phyloP scores from a whole-genome alignment of 2,329 filamentous ascomycete genomes.

The Pseudopyricularia cyperi region DNA sequence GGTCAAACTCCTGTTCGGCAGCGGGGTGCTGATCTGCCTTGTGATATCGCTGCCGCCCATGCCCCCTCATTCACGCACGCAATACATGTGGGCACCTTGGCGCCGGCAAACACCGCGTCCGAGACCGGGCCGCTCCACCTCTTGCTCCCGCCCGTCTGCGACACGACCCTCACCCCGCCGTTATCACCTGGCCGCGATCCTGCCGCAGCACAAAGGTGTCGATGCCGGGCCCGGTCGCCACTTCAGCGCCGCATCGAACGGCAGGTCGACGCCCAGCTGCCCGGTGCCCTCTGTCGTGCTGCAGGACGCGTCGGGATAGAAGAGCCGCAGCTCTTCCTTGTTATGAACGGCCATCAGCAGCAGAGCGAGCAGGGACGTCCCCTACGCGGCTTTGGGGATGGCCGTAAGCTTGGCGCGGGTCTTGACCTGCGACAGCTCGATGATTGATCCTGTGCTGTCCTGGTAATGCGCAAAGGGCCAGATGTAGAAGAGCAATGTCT shows the following conservation, averaged over 20 bases:
- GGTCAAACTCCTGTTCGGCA: constrained; percentile 5
- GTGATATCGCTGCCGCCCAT: background rate
- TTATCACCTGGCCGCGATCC: constrained; percentile 5
- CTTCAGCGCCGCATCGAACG: constrained; percentile 8
- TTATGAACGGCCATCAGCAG: background rate
- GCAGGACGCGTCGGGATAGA: constrained; percentile 2
- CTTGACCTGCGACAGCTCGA: background rate
- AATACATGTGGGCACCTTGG: constrained; percentile 5
- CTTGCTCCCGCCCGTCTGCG: background rate
- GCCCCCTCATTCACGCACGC: constrained; percentile 6
- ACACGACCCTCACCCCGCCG: background rate
- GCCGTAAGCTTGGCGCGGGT: background rate
- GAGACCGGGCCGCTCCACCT: background rate
- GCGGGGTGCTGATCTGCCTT: background rate
- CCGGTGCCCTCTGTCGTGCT: background rate
- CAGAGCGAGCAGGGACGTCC: background rate
- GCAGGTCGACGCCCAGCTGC: constrained; percentile 9
- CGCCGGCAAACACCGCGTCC: constrained; percentile 5
- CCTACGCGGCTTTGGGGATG: background rate
- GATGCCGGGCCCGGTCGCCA: background rate
- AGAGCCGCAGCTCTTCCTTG: background rate
- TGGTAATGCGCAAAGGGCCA: constrained; percentile 5
- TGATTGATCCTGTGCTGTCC: background rate
- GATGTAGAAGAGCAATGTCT: constrained; percentile 4
- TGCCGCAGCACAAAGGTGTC: constrained; percentile 13